These are phyloP conservation scores for Stenocarpella maydis DNA, from an alignment of 2,329 filamentous ascomycete genomes.

Conservation along the genomic window DNA sequence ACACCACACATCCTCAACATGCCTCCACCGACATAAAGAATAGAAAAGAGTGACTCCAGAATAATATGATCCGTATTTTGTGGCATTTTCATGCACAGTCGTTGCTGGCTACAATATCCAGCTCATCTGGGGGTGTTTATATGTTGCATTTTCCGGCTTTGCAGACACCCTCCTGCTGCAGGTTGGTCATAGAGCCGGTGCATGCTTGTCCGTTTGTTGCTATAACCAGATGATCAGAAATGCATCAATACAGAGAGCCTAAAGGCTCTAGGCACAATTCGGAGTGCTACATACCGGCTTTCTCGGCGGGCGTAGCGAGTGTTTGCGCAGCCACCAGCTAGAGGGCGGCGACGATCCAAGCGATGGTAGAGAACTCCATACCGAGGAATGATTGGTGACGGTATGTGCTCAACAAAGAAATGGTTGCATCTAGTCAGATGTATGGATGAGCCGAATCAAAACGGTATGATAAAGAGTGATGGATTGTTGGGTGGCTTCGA, in stretches of 20 bases:
- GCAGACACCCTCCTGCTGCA: constrained; percentile 12
- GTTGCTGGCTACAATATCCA: constrained; percentile 4
- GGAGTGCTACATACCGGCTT: neutral
- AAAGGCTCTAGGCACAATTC: neutral
- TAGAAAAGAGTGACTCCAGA: neutral
- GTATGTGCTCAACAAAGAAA: neutral
- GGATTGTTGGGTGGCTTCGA: neutral
- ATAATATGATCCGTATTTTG: too few relatives aligned
- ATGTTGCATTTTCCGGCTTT: constrained; percentile 11
- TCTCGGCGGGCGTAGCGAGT: constrained; percentile 8
- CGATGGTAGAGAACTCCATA: neutral
- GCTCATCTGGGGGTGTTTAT: neutral
- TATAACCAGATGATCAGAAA: neutral
- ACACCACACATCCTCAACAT: neutral
- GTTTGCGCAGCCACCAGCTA: neutral
- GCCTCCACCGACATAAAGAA: neutral
- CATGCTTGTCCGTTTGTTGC: constrained; percentile 4
- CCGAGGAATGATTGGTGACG: neutral
- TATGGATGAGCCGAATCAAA: neutral
- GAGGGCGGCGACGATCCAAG: constrained; percentile 5
- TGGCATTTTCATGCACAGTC: neutral
- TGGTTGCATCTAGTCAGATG: neutral
- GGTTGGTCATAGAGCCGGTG: neutral
- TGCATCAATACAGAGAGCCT: too few relatives aligned
- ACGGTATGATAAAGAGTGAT: neutral